Percentiles rank a stretch among this genome's conserved stretches.
Evolutionary conservation across 192 early-diverging fungal species (phyloP).

Genomic region (Backusella westeae): DNA sequence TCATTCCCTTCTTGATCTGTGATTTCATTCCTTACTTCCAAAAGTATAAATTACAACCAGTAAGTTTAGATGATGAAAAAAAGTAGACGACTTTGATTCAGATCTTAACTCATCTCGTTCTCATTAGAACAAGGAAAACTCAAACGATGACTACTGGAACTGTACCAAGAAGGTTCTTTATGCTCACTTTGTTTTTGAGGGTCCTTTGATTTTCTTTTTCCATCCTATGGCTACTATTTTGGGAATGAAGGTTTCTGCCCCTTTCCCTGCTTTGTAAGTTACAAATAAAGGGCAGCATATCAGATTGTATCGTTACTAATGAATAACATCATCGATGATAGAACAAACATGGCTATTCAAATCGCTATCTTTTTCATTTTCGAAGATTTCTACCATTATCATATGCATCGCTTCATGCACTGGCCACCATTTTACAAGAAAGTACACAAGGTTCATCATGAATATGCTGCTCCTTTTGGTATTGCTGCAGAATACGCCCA

Average conservation of each 20-base stretch:
- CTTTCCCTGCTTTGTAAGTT: constrained; percentile 76
- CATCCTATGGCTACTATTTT: constrained; percentile 79
- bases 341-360: constrained; percentile 47
- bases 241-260: constrained; percentile 84
- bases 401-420: constrained; percentile 87
- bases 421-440: constrained; percentile 83
- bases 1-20: constrained; percentile 80
- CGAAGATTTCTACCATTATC: constrained; percentile 93
- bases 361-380: constrained; percentile 75
- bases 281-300: neutral
- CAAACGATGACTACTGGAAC: constrained; percentile 65
- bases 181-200: constrained; percentile 80
- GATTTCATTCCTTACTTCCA: constrained; percentile 86
- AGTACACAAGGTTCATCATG: constrained; percentile 95
- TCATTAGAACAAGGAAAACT: constrained; percentile 60
- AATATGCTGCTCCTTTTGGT: constrained; percentile 88
- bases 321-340: neutral
- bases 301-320: neutral
- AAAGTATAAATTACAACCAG: constrained; percentile 89
- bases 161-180: constrained; percentile 67
- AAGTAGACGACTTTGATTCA: neutral
- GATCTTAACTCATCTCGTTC: neutral
- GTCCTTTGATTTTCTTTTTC: constrained; percentile 88
- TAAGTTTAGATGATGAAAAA: constrained; percentile 25
- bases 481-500: constrained; percentile 86